Conservation (phyloP, 768 basidiomycete species). For the Infundibulicybe gibba region DNA sequence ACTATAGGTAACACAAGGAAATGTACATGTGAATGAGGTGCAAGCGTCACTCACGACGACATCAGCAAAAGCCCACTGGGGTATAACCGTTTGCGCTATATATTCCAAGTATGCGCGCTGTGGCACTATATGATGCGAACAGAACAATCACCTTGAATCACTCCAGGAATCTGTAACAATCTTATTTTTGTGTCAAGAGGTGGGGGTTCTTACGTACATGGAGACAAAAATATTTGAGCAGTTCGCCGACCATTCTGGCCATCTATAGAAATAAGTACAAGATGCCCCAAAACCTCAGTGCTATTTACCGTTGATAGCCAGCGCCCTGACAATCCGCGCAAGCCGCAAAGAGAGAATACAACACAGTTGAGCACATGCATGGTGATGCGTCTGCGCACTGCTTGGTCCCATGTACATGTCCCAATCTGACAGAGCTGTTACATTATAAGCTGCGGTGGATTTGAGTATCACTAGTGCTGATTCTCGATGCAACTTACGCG, state of each 20-base stretch:
- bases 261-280: neutral
- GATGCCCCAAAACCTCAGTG: constrained; percentile 1
- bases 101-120: too few relatives aligned
- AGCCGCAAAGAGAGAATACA: constrained; percentile 28
- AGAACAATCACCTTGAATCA: too few relatives aligned
- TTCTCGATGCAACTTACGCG: too few relatives aligned
- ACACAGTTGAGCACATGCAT: constrained; percentile 27
- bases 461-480: too few relatives aligned
- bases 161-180: too few relatives aligned
- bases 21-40: neutral
- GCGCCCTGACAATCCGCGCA: constrained; percentile 26
- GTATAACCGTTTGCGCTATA: neutral
- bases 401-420: constrained; percentile 37
- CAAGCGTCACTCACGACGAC: neutral
- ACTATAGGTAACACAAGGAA: constrained; percentile 10
- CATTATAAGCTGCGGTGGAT: constrained; percentile 21
- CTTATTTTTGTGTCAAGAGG: too few relatives aligned
- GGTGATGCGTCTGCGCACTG: constrained; percentile 17
- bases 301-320: constrained; percentile 5
- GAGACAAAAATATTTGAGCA: neutral
- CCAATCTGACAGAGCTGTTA: constrained; percentile 21
- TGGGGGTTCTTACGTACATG: too few relatives aligned
- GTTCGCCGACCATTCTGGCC: neutral
- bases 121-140: too few relatives aligned
- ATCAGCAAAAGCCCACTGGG: constrained; percentile 1